A percentile compares a stretch with the other conserved stretches of the same genome.
These are phyloP conservation scores for Symbiotaphrina buchneri DNA, from an alignment of 495 filamentous ascomycete genomes.

Conservation along the genomic window DNA sequence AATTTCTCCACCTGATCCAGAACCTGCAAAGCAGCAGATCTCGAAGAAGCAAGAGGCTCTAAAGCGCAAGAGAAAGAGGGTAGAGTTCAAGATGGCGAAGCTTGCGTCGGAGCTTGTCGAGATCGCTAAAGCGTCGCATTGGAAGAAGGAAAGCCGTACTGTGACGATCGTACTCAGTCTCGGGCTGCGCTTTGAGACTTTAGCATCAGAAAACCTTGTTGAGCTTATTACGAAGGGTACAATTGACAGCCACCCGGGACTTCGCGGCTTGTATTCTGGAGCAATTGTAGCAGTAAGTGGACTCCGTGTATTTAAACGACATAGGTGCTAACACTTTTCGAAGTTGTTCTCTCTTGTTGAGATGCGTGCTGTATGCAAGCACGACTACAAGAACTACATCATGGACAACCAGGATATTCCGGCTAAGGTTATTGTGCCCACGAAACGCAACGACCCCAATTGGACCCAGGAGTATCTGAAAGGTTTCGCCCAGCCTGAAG, in stretches of 20 bases:
- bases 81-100: constrained; percentile 64
- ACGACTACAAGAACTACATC: constrained; percentile 71
- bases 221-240: constrained; percentile 68
- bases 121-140: constrained; percentile 58
- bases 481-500: constrained; percentile 56
- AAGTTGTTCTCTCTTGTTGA: constrained; percentile 58
- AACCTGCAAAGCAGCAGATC: constrained; percentile 38
- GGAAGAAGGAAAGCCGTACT: constrained; percentile 83
- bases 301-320: background rate
- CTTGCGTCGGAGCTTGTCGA: constrained; percentile 65
- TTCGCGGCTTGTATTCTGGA: constrained; percentile 60
- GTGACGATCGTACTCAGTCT: constrained; percentile 75
- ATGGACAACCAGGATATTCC: constrained; percentile 49
- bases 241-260: constrained; percentile 72
- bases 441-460: constrained; percentile 42
- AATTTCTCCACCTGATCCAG: constrained; percentile 50
- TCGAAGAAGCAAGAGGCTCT: constrained; percentile 43
- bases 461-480: constrained; percentile 62
- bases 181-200: constrained; percentile 68
- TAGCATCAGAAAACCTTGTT: constrained; percentile 60
- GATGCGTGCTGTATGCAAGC: constrained; percentile 61
- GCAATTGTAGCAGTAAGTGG: constrained; percentile 35
- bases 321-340: constrained; percentile 1
- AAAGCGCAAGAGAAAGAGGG: constrained; percentile 41
- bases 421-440: constrained; percentile 51